Evolutionary conservation across 2,329 filamentous ascomycete genomes (phyloP).

Genomic region (Bipolaris cookei): DNA sequence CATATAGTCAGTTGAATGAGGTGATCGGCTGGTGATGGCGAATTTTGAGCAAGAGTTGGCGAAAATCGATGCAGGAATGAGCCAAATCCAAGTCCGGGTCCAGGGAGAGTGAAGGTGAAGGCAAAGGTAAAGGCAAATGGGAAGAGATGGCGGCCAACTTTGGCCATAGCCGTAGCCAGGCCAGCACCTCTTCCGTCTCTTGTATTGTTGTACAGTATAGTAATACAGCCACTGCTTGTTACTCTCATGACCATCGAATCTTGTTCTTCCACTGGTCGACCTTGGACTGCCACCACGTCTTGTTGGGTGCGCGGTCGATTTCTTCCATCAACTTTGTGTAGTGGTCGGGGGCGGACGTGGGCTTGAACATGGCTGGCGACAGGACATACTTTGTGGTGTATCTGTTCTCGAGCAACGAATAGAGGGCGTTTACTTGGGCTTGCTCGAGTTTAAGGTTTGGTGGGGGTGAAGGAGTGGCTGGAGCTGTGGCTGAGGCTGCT

Average conservation of each 20-base stretch:
- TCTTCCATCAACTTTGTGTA: slow-evolving; percentile 47
- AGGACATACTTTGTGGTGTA: slow-evolving; percentile 55
- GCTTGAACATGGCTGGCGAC: slow-evolving; percentile 38
- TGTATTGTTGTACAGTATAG: slow-evolving; percentile 7
- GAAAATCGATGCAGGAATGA: background rate
- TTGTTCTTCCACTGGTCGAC: slow-evolving; percentile 49
- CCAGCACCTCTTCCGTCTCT: background rate
- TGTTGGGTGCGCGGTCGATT: slow-evolving; percentile 44
- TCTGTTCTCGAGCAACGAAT: slow-evolving; percentile 65
- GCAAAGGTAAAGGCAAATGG: background rate
- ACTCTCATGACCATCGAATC: slow-evolving; percentile 40
- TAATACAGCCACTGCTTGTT: slow-evolving; percentile 6
- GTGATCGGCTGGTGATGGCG: background rate
- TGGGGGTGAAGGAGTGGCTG: slow-evolving; percentile 17
- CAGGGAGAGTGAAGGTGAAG: background rate
- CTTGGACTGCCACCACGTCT: slow-evolving; percentile 45
- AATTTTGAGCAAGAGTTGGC: background rate
- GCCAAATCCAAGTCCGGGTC: background rate
- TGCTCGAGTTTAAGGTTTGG: slow-evolving; percentile 45
- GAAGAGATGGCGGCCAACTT: too few species aligned
- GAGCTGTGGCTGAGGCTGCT: slow-evolving; percentile 9
- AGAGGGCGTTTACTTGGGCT: slow-evolving; percentile 63
- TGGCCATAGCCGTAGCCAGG: background rate
- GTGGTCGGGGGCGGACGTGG: slow-evolving; percentile 44
- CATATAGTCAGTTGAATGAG: background rate